Conservation (phyloP, 1,284 basidiomycete genomes). For the Boletellus deceptivus region DNA sequence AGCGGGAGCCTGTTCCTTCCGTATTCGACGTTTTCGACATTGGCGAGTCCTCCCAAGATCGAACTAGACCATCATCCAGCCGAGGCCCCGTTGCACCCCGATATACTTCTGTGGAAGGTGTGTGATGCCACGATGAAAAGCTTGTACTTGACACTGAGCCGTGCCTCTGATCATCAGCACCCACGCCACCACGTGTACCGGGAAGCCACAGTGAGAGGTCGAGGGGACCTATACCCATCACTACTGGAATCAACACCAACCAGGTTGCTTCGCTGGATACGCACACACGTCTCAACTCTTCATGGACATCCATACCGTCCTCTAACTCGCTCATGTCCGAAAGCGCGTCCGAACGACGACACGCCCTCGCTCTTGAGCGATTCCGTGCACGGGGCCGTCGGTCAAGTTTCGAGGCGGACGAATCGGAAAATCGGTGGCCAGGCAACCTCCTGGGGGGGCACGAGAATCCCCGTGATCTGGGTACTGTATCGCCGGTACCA, state of each 20-base stretch:
- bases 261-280: conserved; percentile 15
- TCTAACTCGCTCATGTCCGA: conserved; percentile 46
- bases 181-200: conserved; percentile 12
- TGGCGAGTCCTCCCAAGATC: conserved; percentile 20
- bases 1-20: conserved; percentile 26
- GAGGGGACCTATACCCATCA: conserved; percentile 18
- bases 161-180: conserved; percentile 14
- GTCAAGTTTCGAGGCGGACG: conserved; percentile 28
- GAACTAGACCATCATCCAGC: conserved; percentile 9
- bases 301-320: conserved; percentile 31
- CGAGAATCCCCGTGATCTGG: conserved; percentile 11
- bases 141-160: conserved; percentile 2
- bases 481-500: conserved; percentile 15
- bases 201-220: conserved; percentile 14
- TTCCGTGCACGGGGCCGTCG: conserved; percentile 20
- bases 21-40: conserved; percentile 31
- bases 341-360: conserved; percentile 40
- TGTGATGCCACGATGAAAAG: not conserved
- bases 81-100: conserved; percentile 11
- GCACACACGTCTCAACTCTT: conserved; percentile 22
- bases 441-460: conserved; percentile 18
- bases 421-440: conserved; percentile 27
- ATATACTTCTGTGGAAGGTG: conserved; percentile 16
- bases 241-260: conserved; percentile 6
- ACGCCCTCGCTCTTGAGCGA: conserved; percentile 33